Percentiles rank a stretch among this genome's conserved stretches.
Conservation (phyloP, 352 stramenopile species). For the Globisporangium middletonii region DNA sequence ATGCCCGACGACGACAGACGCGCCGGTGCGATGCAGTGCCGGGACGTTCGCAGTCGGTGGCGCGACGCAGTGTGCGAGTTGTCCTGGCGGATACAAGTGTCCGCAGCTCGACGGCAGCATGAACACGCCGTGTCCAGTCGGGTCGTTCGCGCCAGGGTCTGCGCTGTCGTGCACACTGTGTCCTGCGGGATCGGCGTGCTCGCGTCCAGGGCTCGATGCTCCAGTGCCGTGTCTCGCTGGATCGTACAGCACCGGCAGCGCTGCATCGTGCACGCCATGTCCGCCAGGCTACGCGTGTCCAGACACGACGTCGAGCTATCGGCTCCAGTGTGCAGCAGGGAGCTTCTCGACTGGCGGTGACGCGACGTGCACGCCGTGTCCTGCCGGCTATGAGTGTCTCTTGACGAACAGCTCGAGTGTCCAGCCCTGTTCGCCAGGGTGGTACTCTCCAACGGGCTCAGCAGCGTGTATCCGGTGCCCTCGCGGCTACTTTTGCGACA, state of each 20-base stretch:
- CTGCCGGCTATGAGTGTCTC: constrained; percentile 73
- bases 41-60: constrained; percentile 63
- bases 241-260: constrained; percentile 50
- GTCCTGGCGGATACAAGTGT: constrained; percentile 48
- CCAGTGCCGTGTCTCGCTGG: constrained; percentile 41
- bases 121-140: constrained; percentile 36
- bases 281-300: constrained; percentile 70
- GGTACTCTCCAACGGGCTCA: constrained; percentile 56
- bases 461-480: constrained; percentile 69
- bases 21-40: constrained; percentile 2
- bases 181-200: constrained; percentile 48
- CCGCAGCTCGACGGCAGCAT: constrained; percentile 37
- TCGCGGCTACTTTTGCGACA: constrained; percentile 76
- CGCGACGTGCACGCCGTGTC: constrained; percentile 57
- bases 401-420: constrained; percentile 56
- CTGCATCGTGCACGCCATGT: constrained; percentile 52
- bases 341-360: constrained; percentile 49
- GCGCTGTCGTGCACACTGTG: constrained; percentile 58
- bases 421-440: constrained; percentile 48
- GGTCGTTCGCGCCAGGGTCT: constrained; percentile 30
- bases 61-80: constrained; percentile 20
- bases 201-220: constrained; percentile 23
- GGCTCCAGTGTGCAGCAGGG: constrained; percentile 42
- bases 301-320: constrained; percentile 38
- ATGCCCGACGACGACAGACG: constrained; percentile 27